A percentile compares a stretch with the other conserved stretches of the same genome.
These are phyloP conservation scores for Metschnikowia lochheadii DNA, from an alignment of 805 yeast species.

Conservation along the genomic window DNA sequence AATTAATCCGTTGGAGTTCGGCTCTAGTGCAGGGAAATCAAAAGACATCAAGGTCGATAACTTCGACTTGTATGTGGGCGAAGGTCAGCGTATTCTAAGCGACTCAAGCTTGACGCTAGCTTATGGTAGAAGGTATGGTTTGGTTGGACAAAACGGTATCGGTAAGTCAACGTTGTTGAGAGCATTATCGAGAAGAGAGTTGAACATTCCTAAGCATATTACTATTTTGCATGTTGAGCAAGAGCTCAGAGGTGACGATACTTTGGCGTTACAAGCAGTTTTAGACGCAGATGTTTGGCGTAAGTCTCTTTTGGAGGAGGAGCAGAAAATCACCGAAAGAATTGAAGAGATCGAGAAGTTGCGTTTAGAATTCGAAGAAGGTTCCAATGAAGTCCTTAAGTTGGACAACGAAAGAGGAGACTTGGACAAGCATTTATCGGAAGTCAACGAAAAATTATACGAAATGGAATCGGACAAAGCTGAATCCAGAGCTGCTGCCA, in stretches of 20 bases:
- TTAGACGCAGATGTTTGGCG: conserved; percentile 99
- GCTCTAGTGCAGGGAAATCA: conserved; percentile 83
- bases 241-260: conserved; percentile 92
- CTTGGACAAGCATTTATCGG: conserved; percentile 71
- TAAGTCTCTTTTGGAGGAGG: conserved; percentile 78
- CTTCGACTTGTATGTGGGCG: conserved; percentile 93
- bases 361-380: conserved; percentile 64
- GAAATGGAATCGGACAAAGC: conserved; percentile 98
- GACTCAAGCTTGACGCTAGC: conserved; percentile 85
- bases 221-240: conserved; percentile 96
- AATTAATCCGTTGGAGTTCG: conserved; percentile 91
- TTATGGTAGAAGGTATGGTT: conserved; percentile 92
- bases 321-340: conserved; percentile 67
- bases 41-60: conserved; percentile 92
- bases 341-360: conserved; percentile 69
- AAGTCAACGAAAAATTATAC: conserved; percentile 72
- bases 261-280: conserved; percentile 88
- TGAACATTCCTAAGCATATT: conserved; percentile 90
- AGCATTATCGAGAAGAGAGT: conserved; percentile 90
- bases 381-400: conserved; percentile 66
- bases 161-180: conserved; percentile 94
- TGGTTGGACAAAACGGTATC: conserved; percentile 98
- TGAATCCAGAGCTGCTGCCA: conserved; percentile 93
- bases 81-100: conserved; percentile 86
- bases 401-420: conserved; percentile 89